Conservation (phyloP, 176 grass and related monocot species). For the Typha latifolia region DNA sequence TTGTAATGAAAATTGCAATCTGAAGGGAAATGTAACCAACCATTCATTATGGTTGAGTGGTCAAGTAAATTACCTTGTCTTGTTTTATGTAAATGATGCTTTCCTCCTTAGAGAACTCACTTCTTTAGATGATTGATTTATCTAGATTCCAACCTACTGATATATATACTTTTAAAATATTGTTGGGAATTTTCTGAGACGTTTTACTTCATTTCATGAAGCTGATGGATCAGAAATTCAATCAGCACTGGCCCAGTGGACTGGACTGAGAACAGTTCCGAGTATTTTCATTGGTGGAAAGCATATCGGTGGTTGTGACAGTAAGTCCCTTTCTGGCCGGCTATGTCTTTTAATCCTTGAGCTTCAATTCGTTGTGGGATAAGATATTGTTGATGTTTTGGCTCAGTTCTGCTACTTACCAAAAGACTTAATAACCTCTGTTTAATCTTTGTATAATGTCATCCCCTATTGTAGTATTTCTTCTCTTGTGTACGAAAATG, state of each 20-base stretch:
- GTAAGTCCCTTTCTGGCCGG: slow-evolving; percentile 8
- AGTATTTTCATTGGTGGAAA: slow-evolving; percentile 56
- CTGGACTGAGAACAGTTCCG: slow-evolving; percentile 48
- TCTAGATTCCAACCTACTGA: neutral
- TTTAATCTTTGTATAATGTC: neutral
- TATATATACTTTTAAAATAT: neutral
- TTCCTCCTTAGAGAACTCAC: too few species aligned
- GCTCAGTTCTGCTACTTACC: neutral
- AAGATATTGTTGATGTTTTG: neutral
- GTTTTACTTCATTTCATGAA: neutral
- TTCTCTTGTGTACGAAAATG: neutral
- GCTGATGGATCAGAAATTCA: slow-evolving; percentile 51
- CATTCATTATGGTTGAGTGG: too few species aligned
- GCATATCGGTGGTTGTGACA: slow-evolving; percentile 46
- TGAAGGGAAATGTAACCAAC: too few species aligned
- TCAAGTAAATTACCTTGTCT: too few species aligned
- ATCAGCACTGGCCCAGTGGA: slow-evolving; percentile 38
- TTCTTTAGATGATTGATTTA: too few species aligned
- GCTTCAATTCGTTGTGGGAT: too few species aligned
- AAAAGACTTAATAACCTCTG: neutral
- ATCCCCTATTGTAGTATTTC: neutral
- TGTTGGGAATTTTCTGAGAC: neutral
- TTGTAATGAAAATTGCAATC: too few species aligned
- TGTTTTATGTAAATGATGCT: too few species aligned
- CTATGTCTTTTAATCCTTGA: too few species aligned